Base-by-base conservation (phyloP, 768 basidiomycete genomes). In the Leccinum uliginosum region DNA sequence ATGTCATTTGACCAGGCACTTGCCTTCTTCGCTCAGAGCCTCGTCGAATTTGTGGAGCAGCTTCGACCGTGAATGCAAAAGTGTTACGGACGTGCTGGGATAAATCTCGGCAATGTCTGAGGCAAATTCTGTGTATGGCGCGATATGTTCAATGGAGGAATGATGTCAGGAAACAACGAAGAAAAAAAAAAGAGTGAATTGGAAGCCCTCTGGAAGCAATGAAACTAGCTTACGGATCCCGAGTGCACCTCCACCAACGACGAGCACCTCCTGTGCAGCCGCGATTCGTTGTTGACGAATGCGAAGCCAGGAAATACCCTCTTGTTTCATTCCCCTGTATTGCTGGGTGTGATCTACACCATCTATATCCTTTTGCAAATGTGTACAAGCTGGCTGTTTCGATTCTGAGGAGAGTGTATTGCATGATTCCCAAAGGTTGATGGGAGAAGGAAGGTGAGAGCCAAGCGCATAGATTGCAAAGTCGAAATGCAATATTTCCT, bases 201-300 rank as follows among this genome's bases (percentile, higher is more conserved):
- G 30, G 24, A 43, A 44, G 34, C 1, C 15, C 19, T n/a, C 17
- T 38, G 2, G 34, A 27, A 23, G 15, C 6, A 38, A 4, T 2
- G 29, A 43, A 43, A 27, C 21, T 24, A 26, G 76, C 83, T 62
- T 65, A 87, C 85, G 85, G 26, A 89, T 82, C 3, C 87, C 88
- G 9, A 89, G 78, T 1, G 88, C 85, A 1, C 89, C 88, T 11
- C 85, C 87, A 2, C 89, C 88, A 3, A 89, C 79, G 14, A 89
- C 78, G 7, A 89, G 76, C 4, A 90, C 76, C 43, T 76, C 80
- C 1, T 67, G 71, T 0, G 84, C 77, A 3, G 65, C 69, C 52
- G 78, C 70, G 50, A 89, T 74, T 4, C 72, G 67, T 30, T 66
- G 65, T 62, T 87, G 86, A 54, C 77, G 75, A n/a, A 71, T 67